Conservation (phyloP, 1,284 basidiomycete genomes). For the Mycosarcoma maydis region DNA sequence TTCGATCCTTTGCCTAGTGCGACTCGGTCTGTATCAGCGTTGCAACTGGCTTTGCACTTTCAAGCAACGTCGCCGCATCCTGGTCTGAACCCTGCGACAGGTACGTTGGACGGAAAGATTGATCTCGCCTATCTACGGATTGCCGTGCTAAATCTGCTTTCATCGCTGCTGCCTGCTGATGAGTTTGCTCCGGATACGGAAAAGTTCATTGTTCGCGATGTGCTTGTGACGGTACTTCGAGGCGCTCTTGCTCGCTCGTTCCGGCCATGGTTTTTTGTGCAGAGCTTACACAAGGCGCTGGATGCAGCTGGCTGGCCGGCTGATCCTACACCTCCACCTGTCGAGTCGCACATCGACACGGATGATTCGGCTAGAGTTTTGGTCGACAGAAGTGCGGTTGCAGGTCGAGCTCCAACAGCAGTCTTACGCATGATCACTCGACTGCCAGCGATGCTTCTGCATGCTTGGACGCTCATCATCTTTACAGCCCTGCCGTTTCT, state of each 20-base stretch:
- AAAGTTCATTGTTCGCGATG: conserved; percentile 47
- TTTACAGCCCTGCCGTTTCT: conserved; percentile 29
- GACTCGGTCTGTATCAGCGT: not conserved
- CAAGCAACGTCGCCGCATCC: conserved; percentile 32
- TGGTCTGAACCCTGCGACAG: conserved; percentile 17
- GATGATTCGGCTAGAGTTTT: not conserved
- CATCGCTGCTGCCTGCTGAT: conserved; percentile 38
- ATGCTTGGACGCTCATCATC: conserved; percentile 21
- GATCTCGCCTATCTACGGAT: conserved; percentile 35
- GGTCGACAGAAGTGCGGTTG: not conserved
- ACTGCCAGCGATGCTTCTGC: conserved; percentile 20
- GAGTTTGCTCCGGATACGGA: conserved; percentile 46
- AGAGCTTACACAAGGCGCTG: conserved; percentile 42
- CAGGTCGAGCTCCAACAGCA: not conserved
- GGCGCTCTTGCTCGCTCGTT: conserved; percentile 29
- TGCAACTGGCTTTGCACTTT: conserved; percentile 23
- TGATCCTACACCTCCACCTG: conserved; percentile 4
- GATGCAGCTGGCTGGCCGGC: conserved; percentile 30
- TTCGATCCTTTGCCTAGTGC: not conserved
- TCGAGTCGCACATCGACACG: not conserved
- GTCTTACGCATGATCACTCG: conserved; percentile 6
- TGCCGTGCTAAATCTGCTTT: conserved; percentile 28
- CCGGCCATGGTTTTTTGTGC: conserved; percentile 49
- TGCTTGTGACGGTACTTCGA: conserved; percentile 40
- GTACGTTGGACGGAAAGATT: conserved; percentile 38